phyloP scores from a whole-genome alignment of 805 yeast species.

The Cyberlindnera mrakii region DNA sequence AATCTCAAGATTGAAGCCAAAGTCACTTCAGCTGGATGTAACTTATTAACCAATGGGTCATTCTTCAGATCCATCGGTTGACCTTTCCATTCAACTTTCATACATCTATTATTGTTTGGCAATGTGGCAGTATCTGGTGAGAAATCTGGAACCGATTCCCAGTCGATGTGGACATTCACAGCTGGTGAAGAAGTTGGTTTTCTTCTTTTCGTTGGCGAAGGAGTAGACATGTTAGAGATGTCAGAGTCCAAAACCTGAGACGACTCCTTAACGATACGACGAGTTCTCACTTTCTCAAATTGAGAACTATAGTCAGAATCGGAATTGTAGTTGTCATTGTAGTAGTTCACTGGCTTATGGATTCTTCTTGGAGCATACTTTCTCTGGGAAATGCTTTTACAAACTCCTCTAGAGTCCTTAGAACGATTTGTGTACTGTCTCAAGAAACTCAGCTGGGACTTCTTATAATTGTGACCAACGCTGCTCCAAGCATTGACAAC shows the following conservation, averaged over 20 bases:
- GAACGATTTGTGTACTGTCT: slow-evolving; percentile 36
- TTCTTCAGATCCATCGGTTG: slow-evolving; percentile 85
- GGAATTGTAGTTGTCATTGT: slow-evolving; percentile 27
- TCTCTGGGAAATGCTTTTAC: slow-evolving; percentile 10
- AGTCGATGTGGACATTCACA: slow-evolving; percentile 48
- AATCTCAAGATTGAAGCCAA: slow-evolving; percentile 85
- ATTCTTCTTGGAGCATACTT: slow-evolving; percentile 22
- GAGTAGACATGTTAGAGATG: slow-evolving; percentile 22
- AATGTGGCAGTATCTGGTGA: slow-evolving; percentile 66
- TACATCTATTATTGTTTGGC: slow-evolving; percentile 64
- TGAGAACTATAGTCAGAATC: slow-evolving; percentile 28
- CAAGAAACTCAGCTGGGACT: slow-evolving; percentile 44
- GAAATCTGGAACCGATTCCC: slow-evolving; percentile 73
- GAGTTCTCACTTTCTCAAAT: slow-evolving; percentile 51
- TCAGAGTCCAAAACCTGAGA: slow-evolving; percentile 22
- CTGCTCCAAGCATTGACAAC: slow-evolving; percentile 48
- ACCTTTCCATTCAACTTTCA: slow-evolving; percentile 96
- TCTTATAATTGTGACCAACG: slow-evolving; percentile 38
- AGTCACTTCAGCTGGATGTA: slow-evolving; percentile 88
- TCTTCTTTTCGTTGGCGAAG: slow-evolving; percentile 30
- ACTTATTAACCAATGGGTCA: slow-evolving; percentile 66
- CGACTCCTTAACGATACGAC: slow-evolving; percentile 44
- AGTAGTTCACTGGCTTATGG: slow-evolving; percentile 9
- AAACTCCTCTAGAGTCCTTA: slow-evolving; percentile 18
- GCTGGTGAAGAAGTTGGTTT: slow-evolving; percentile 36